Percentiles rank a stretch among this genome's conserved stretches.
phyloP scores from a whole-genome alignment of 495 filamentous ascomycete genomes.

The Evernia prunastri region DNA sequence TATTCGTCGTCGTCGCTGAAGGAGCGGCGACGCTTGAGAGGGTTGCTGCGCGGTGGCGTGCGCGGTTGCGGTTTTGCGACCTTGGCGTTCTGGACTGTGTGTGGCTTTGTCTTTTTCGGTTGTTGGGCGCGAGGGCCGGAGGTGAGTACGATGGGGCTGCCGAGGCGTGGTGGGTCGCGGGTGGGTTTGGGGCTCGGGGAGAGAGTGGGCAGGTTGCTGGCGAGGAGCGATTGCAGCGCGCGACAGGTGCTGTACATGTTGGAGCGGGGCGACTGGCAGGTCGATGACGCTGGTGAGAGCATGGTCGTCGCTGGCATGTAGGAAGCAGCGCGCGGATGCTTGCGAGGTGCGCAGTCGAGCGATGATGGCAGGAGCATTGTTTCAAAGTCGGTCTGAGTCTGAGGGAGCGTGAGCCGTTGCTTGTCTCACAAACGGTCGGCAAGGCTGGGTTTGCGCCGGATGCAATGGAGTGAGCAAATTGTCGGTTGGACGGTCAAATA shows the following conservation, averaged over 20 bases:
- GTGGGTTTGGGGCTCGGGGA: slow-evolving; percentile 32
- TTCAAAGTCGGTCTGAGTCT: background rate
- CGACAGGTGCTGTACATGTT: slow-evolving; percentile 64
- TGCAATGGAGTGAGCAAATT: background rate
- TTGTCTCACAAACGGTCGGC: slow-evolving; percentile 12
- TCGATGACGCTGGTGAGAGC: slow-evolving; percentile 55
- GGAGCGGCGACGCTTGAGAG: slow-evolving; percentile 60
- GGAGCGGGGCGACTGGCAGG: slow-evolving; percentile 53
- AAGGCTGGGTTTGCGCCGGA: slow-evolving; percentile 21
- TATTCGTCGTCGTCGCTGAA: slow-evolving; percentile 48
- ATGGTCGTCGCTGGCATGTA: slow-evolving; percentile 42
- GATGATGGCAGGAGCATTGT: slow-evolving; percentile 67
- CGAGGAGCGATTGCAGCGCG: slow-evolving; percentile 62
- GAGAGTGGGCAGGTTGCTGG: slow-evolving; percentile 35
- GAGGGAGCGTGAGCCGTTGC: background rate
- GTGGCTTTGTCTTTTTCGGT: slow-evolving; percentile 26
- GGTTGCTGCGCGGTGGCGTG: slow-evolving; percentile 44
- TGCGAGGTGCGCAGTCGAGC: slow-evolving; percentile 60
- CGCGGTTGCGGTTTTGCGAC: slow-evolving; percentile 43
- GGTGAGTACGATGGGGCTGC: slow-evolving; percentile 42
- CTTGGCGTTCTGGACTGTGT: slow-evolving; percentile 29
- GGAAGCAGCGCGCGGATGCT: slow-evolving; percentile 39
- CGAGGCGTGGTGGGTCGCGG: slow-evolving; percentile 42
- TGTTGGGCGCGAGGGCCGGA: slow-evolving; percentile 32
- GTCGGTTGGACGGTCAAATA: background rate